phyloP scores from a whole-genome alignment of 2,329 filamentous ascomycete species.

The Trichoderma brevicompactum region DNA sequence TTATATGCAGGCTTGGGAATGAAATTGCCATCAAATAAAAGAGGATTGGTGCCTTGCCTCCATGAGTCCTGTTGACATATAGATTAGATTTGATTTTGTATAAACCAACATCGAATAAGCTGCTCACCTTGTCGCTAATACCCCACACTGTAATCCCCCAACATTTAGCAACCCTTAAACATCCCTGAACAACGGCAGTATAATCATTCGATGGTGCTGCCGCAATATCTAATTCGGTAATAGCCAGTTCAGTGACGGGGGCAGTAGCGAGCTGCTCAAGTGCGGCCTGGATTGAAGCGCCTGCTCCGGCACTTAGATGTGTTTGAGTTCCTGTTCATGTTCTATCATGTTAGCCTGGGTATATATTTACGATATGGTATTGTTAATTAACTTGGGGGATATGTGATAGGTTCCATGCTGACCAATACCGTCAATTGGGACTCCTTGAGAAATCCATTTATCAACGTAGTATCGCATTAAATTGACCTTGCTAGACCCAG shows the following conservation, averaged over 20 bases:
- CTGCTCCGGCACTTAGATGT: slow-evolving; percentile 6
- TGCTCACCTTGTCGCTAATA: slow-evolving; percentile 11
- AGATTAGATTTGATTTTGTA: background rate
- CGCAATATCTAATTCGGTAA: slow-evolving; percentile 12
- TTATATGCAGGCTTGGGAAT: slow-evolving; percentile 10
- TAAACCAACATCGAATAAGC: too few species aligned
- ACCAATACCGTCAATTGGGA: slow-evolving; percentile 17
- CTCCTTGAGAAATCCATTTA: slow-evolving; percentile 22
- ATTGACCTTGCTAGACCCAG: slow-evolving; percentile 3
- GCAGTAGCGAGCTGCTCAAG: slow-evolving; percentile 16
- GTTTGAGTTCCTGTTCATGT: slow-evolving; percentile 6
- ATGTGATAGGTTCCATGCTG: background rate
- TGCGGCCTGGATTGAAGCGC: background rate
- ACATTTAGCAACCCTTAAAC: slow-evolving; percentile 3
- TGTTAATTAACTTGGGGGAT: too few species aligned
- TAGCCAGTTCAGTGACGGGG: slow-evolving; percentile 5
- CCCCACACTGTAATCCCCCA: slow-evolving; percentile 4
- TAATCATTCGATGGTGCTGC: slow-evolving; percentile 10
- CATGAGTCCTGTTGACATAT: slow-evolving; percentile 2
- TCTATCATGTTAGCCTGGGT: background rate
- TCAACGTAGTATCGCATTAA: slow-evolving; percentile 3
- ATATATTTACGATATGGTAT: background rate
- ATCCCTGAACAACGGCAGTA: slow-evolving; percentile 1
- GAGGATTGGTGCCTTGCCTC: background rate
- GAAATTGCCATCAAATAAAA: slow-evolving; percentile 12